Base-by-base conservation (phyloP, 192 early-diverging fungal genomes). In the Backusella circina region DNA sequence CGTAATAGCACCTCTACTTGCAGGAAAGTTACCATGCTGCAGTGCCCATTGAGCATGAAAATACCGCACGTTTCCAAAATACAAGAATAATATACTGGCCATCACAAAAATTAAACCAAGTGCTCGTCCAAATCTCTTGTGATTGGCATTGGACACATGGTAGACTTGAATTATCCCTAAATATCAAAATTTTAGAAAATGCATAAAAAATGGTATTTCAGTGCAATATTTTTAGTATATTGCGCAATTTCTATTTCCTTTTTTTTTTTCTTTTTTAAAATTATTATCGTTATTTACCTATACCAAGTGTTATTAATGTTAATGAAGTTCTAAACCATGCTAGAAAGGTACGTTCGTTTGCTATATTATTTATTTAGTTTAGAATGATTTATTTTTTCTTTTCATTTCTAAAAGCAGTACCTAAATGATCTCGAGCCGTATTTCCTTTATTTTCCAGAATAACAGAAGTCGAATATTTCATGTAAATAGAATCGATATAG, bases 291-390 rank as follows among this genome's bases (percentile, higher is more conserved):
- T 65, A 28, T 70, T 74, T 64, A 83, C 81, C 81, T 32, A 93
- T 88, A 33, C 92, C 92, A 28, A 91, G 89, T 15, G 91, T 92
- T 32, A 91, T 87, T 70, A 92, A 73, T 1, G 92, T 89, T 39
- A 92, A 77, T 13, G 91, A 92, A 0, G 92, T 89, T 64, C 92
- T 85, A 71, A 93, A 75, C 92, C 92, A 93, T 2, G 91, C 90
- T 6, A 93, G 87, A 57, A 89, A 93, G 26, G 92, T 93, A 67
- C 92, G 85, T 57, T 93, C 92, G 71, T 93, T 93, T 37, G 92
- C 88, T 88, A 82, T 26, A 36, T 69, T 21, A 21, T 0, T 37
- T 16, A 21, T 12, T 16, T 23, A 38, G 35, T 39, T 21, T 47
- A 47, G 18, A 39, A 73, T 66, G 37, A 68, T 1, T 21, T n/a